Conservation (phyloP, 352 stramenopile species). For the Globisporangium barbulae region DNA sequence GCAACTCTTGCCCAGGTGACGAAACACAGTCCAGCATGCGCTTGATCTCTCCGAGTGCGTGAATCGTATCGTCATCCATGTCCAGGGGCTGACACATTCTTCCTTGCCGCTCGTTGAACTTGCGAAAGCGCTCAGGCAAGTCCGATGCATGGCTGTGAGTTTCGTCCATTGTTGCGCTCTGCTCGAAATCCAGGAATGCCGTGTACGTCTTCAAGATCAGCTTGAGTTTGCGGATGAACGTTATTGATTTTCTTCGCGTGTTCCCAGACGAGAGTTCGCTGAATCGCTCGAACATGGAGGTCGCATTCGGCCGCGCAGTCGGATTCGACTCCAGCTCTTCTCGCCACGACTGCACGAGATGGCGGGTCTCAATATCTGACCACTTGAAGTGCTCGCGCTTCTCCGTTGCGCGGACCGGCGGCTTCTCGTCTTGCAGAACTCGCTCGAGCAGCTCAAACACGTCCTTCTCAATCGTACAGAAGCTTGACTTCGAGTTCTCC, state of each 20-base stretch:
- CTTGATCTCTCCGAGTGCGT: conserved; percentile 2
- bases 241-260: background rate
- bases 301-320: background rate
- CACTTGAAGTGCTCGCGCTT: background rate
- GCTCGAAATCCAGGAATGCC: background rate
- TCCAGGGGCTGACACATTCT: background rate
- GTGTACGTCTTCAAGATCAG: background rate
- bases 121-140: background rate
- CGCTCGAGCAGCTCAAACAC: background rate
- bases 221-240: background rate
- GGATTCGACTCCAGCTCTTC: background rate
- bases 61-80: background rate
- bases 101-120: background rate
- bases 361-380: background rate
- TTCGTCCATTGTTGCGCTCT: background rate
- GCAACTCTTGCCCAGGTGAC: background rate
- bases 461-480: background rate
- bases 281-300: background rate
- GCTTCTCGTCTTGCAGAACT: background rate
- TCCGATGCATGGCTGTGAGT: background rate
- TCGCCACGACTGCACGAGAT: background rate
- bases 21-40: background rate
- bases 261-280: background rate
- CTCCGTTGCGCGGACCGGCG: background rate
- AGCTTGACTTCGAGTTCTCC: background rate